A percentile compares a stretch with the other conserved stretches of the same genome.
These are phyloP conservation scores for Sophora flavescens DNA, from an alignment of 306 rosid genomes.

Conservation along the genomic window DNA sequence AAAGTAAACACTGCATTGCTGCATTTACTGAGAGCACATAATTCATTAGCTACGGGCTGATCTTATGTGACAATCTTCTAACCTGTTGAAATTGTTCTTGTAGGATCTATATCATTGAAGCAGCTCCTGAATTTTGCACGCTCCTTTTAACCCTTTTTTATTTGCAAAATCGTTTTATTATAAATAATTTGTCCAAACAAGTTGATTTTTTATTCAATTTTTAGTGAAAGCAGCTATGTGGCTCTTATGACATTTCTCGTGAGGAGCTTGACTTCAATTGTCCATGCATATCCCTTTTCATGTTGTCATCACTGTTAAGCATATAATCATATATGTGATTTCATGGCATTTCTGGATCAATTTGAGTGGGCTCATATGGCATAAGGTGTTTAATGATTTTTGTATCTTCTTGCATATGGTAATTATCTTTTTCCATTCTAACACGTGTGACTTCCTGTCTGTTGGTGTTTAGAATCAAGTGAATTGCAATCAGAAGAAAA, in stretches of 20 bases:
- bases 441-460: slow-evolving; percentile 20
- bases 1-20: neutral
- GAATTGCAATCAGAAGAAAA: slow-evolving; percentile 81
- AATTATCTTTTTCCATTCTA: neutral
- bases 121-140: neutral
- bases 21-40: slow-evolving; percentile 8
- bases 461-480: slow-evolving; percentile 64
- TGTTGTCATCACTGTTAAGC: slow-evolving; percentile 8
- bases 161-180: slow-evolving; percentile 1
- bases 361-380: slow-evolving; percentile 14
- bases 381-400: slow-evolving; percentile 20
- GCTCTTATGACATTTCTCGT: slow-evolving; percentile 3
- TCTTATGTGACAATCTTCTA: neutral
- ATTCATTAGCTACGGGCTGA: neutral
- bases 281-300: slow-evolving; percentile 10
- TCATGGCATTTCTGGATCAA: slow-evolving; percentile 15
- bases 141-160: neutral
- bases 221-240: slow-evolving; percentile 15
- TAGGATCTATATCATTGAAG: slow-evolving; percentile 30
- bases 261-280: slow-evolving; percentile 15
- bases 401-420: slow-evolving; percentile 4
- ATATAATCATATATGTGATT: slow-evolving; percentile 35
- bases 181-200: slow-evolving; percentile 9
- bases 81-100: neutral
- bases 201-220: slow-evolving; percentile 1